A percentile compares a stretch with the other conserved stretches of the same genome.
Evolutionary conservation across 139 green algal genomes (phyloP).

Genomic region (Deuterostichococcus epilithicus): DNA sequence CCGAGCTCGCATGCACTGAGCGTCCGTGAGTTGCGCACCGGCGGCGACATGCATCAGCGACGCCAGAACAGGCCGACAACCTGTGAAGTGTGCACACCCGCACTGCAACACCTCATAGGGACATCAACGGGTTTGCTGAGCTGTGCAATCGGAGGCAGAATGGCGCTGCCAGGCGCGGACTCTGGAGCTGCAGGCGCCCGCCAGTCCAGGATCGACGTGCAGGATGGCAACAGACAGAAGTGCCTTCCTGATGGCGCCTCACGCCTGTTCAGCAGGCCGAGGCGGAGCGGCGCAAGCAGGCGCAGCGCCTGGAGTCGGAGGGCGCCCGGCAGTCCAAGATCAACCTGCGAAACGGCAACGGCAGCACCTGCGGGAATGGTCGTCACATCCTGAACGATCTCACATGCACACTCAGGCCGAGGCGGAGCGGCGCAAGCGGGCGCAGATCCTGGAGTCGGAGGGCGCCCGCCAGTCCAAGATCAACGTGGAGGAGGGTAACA

Average conservation of each 20-base stretch:
- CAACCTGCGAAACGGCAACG: slow-evolving; percentile 84
- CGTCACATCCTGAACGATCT: too few species aligned
- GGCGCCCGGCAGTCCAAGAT: slow-evolving; percentile 79
- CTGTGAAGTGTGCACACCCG: too few species aligned
- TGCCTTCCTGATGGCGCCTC: too few species aligned
- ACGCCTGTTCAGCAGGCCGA: slow-evolving; percentile 82
- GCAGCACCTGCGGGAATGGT: too few species aligned
- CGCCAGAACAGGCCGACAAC: too few species aligned
- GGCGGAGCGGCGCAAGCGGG: slow-evolving; percentile 92
- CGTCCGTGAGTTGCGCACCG: too few species aligned
- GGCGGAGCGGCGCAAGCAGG: too few species aligned
- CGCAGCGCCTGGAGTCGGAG: slow-evolving; percentile 67
- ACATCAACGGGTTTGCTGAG: too few species aligned
- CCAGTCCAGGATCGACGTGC: slow-evolving; percentile 87
- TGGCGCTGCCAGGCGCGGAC: too few species aligned
- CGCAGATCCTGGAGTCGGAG: slow-evolving; percentile 78
- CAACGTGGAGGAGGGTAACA: slow-evolving; percentile 91
- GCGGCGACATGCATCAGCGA: too few species aligned
- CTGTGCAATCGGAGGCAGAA: slow-evolving; percentile 94
- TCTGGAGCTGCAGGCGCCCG: slow-evolving; percentile 67
- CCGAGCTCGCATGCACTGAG: background rate
- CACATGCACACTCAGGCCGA: slow-evolving; percentile 79
- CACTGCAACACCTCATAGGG: too few species aligned
- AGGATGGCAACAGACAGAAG: slow-evolving; percentile 78
- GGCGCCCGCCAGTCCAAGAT: slow-evolving; percentile 84